Evolutionary conservation across 2,329 filamentous ascomycete species (phyloP), one percentile per base, ranked within the genome.

Genomic region (Fusarium sambucinum): DNA sequence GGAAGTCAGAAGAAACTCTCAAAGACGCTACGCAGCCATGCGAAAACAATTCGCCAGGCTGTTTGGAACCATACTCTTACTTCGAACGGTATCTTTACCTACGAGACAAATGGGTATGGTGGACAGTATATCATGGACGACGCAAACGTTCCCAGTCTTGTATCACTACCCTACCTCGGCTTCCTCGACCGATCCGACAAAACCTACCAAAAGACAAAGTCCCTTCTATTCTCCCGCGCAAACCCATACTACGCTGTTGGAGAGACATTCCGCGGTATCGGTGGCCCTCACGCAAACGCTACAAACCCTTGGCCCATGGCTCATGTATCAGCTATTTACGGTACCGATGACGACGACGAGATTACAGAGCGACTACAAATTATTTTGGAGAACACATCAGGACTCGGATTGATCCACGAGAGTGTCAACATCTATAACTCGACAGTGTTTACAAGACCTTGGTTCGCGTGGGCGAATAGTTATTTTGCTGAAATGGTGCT

Each of bases 111-210:
- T 6, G 63, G 63, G 0, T 66, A 66, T 0, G 63, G 63, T 5
- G 63, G 63, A 1, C 63, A 66, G 21, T 66, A 66, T 29, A 66
- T 66, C n/a, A 66, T 66, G 63, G 63, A 66, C 11, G 63, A 66
- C 2, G 63, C 63, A 2, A 66, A 66, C 7, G 63, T 66, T 2
- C 63, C 63, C 1, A 66, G 63, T 0, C 56, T 66, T 0, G 47
- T 66, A 4, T 66, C 63, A 0, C 25, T 66, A 0, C 63, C 63
- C 1, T 66, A 66, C 4, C 8, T 66, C 3, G 63, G 63, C 2
- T 66, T 66, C 7, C 51, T 66, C 19, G 37, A 66, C 3, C 62
- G 56, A 1, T 27, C 55, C 2, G 29, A 66, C 16, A 17, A 38
- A 4, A 53, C 42, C 0, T 66, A 66, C 5, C 52, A 63, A 35